A percentile compares a stretch with the other conserved stretches of the same genome.
Evolutionary conservation across 192 early-diverging fungal species (phyloP).

Genomic region (Obelidium mucronatum): DNA sequence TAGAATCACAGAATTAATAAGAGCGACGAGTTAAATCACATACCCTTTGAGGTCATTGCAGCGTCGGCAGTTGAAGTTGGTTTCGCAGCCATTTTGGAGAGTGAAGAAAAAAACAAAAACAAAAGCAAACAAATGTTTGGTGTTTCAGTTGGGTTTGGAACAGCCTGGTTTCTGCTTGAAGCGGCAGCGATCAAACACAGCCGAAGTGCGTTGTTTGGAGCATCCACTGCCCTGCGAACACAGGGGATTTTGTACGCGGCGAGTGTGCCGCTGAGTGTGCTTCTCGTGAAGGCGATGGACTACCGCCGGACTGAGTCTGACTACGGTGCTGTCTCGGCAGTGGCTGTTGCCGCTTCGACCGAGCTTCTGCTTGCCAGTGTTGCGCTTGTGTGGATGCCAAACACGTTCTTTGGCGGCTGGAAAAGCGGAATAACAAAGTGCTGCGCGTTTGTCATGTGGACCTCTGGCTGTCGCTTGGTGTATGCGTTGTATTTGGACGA

Average conservation of each 20-base stretch:
- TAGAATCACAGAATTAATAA: background rate
- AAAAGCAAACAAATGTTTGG: background rate
- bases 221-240: background rate
- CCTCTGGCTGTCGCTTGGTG: background rate
- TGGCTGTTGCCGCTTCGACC: background rate
- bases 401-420: slow-evolving; percentile 17
- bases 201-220: background rate
- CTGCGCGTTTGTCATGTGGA: slow-evolving; percentile 16
- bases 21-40: background rate
- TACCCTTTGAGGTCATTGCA: slow-evolving; percentile 13
- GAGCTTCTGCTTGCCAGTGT: background rate
- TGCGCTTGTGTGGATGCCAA: slow-evolving; percentile 16
- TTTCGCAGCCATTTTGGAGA: background rate
- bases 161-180: background rate
- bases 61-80: background rate
- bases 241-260: slow-evolving; percentile 14
- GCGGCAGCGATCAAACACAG: slow-evolving; percentile 3
- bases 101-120: background rate
- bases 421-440: slow-evolving; percentile 26
- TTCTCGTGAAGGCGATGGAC: background rate
- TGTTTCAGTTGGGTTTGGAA: background rate
- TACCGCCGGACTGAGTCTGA: background rate
- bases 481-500: background rate
- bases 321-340: background rate
- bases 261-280: background rate